Conservation (phyloP, 208 protist genomes). For the Trichomonas tenax region DNA sequence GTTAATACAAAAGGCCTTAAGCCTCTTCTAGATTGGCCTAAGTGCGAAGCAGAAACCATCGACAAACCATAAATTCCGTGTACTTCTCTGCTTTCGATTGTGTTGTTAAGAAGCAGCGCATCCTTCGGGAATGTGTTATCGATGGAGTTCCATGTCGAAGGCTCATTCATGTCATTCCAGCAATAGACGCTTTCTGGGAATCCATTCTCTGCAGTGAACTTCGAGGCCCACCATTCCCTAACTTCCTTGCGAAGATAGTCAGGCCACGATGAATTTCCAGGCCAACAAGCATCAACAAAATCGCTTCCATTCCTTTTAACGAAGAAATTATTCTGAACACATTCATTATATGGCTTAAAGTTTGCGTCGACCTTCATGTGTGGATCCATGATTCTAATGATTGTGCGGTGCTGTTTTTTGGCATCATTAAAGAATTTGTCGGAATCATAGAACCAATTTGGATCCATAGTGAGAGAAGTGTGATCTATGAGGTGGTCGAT, state of each 20-base stretch:
- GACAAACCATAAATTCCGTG: slow-evolving; percentile 90
- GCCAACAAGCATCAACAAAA: slow-evolving; percentile 79
- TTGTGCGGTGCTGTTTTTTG: background rate
- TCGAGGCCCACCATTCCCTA: slow-evolving; percentile 39
- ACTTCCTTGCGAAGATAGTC: slow-evolving; percentile 73
- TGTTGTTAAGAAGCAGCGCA: slow-evolving; percentile 50
- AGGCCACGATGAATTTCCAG: slow-evolving; percentile 64
- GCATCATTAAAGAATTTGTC: background rate
- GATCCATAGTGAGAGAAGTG: slow-evolving; percentile 46
- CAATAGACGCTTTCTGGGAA: slow-evolving; percentile 60
- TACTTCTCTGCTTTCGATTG: slow-evolving; percentile 72
- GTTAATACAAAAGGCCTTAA: slow-evolving; percentile 84
- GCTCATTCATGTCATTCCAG: slow-evolving; percentile 99
- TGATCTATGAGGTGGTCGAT: slow-evolving; percentile 95
- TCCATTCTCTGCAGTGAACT: slow-evolving; percentile 49
- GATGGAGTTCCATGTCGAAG: slow-evolving; percentile 78
- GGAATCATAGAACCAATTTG: background rate
- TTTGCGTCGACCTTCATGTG: background rate
- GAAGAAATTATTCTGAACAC: background rate
- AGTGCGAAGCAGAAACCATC: slow-evolving; percentile 40
- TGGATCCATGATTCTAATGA: background rate
- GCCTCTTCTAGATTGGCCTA: slow-evolving; percentile 58
- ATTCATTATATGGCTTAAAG: background rate
- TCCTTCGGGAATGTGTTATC: slow-evolving; percentile 69
- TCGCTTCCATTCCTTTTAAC: background rate